These are phyloP conservation scores for Meira miltonrushii DNA, from an alignment of 1,284 basidiomycete species.

Conservation along the genomic window DNA sequence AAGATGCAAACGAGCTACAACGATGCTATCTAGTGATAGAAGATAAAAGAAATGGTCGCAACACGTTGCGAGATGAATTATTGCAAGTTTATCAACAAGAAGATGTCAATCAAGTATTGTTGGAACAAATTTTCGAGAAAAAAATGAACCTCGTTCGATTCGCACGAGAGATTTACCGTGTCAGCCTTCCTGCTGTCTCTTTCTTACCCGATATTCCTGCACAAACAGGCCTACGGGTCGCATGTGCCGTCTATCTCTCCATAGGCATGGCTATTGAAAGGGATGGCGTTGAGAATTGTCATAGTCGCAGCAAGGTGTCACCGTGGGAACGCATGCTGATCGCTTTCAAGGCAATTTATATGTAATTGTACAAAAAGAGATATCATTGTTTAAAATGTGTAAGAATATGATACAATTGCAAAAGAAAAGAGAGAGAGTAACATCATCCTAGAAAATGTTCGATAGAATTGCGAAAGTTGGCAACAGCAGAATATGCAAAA, in stretches of 20 bases:
- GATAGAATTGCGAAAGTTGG: too few relatives aligned
- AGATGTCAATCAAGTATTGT: slow-evolving; percentile 2
- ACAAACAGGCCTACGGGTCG: slow-evolving; percentile 31
- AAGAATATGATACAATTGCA: too few relatives aligned
- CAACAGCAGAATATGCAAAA: neutral
- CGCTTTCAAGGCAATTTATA: slow-evolving; percentile 3
- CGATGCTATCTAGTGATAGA: slow-evolving; percentile 33
- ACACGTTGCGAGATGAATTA: slow-evolving; percentile 3
- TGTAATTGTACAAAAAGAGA: neutral
- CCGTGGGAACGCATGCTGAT: neutral
- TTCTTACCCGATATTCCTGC: slow-evolving; percentile 31
- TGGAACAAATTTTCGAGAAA: slow-evolving; percentile 23
- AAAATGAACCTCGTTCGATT: slow-evolving; percentile 22
- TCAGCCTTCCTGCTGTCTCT: slow-evolving; percentile 25
- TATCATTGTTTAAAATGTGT: too few relatives aligned
- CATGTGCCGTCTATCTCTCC: slow-evolving; percentile 36
- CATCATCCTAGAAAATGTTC: too few relatives aligned
- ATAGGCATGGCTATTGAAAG: slow-evolving; percentile 26
- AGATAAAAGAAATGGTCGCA: slow-evolving; percentile 17
- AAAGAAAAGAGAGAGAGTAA: too few relatives aligned
- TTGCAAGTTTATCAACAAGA: neutral
- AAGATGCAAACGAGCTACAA: slow-evolving; percentile 28
- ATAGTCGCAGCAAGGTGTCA: neutral
- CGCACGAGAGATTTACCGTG: slow-evolving; percentile 23
- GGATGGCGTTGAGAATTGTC: slow-evolving; percentile 12